Percentiles rank a stretch among this genome's conserved stretches.
Evolutionary conservation across 257 asterid genomes (phyloP).

Genomic region (Rauvolfia tetraphylla): DNA sequence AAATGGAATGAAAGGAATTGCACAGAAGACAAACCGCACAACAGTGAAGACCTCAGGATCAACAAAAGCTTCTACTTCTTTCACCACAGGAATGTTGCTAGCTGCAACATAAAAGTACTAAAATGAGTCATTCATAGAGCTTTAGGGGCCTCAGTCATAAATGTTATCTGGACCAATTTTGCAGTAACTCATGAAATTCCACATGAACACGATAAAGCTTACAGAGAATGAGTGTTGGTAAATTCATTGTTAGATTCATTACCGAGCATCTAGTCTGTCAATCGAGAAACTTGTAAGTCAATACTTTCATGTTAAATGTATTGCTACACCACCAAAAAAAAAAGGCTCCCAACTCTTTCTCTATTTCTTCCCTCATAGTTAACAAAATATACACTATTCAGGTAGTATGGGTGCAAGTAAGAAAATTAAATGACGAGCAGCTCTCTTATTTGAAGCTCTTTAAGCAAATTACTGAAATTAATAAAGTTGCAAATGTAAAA

Average conservation of each 20-base stretch:
- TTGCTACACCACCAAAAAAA: background rate
- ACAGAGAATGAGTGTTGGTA: background rate
- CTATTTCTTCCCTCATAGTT: background rate
- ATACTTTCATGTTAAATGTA: background rate
- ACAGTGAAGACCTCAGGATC: conserved; percentile 72
- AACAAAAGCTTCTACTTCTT: conserved; percentile 66
- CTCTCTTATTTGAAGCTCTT: background rate
- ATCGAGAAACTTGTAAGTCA: background rate
- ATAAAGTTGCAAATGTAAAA: background rate
- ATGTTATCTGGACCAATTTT: background rate
- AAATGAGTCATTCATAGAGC: background rate
- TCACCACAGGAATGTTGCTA: conserved; percentile 75
- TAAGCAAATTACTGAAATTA: background rate
- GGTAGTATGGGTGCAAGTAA: background rate
- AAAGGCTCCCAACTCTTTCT: background rate
- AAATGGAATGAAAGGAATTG: conserved; percentile 60
- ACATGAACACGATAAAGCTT: background rate
- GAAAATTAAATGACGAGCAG: background rate
- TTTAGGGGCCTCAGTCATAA: background rate
- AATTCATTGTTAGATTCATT: background rate
- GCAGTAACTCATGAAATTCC: background rate
- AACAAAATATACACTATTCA: background rate
- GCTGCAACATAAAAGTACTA: conserved; percentile 38
- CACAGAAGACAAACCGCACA: conserved; percentile 59
- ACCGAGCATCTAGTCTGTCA: background rate